phyloP scores from a whole-genome alignment of 2,329 filamentous ascomycete genomes.

The Ophiostoma himal-ulmi region DNA sequence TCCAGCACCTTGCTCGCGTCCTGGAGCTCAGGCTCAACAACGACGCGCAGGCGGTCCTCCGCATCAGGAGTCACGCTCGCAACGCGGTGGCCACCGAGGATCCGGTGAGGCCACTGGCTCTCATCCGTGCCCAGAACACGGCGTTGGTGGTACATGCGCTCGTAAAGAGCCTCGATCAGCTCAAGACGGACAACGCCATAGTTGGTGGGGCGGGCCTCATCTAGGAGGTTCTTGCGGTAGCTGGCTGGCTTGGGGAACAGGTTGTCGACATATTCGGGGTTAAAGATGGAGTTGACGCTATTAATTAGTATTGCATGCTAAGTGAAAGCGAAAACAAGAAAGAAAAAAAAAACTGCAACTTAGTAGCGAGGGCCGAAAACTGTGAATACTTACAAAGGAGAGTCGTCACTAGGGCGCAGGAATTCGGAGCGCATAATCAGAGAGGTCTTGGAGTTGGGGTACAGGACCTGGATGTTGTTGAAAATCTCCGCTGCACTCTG shows the following conservation, averaged over 20 bases:
- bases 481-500: constrained; percentile 96
- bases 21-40: constrained; percentile 43
- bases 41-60: constrained; percentile 49
- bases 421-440: constrained; percentile 79
- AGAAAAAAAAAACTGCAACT: not conserved
- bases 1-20: constrained; percentile 43
- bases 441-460: constrained; percentile 71
- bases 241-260: constrained; percentile 63
- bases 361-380: not conserved
- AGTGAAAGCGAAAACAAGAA: not conserved
- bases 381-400: constrained; percentile 69
- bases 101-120: constrained; percentile 72
- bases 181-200: constrained; percentile 91
- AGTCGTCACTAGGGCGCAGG: constrained; percentile 86
- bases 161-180: constrained; percentile 82
- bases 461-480: constrained; percentile 74
- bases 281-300: constrained; percentile 93
- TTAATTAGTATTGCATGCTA: not conserved
- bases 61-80: constrained; percentile 50
- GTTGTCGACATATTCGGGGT: constrained; percentile 74
- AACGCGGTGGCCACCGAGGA: constrained; percentile 64
- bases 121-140: constrained; percentile 64
- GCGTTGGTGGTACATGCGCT: constrained; percentile 79
- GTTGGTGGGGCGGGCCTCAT: constrained; percentile 76
- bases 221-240: constrained; percentile 55